Evolutionary conservation across 1,284 basidiomycete species (phyloP), one percentile per base, ranked within the genome.

Genomic region (Pterulicium gracile): DNA sequence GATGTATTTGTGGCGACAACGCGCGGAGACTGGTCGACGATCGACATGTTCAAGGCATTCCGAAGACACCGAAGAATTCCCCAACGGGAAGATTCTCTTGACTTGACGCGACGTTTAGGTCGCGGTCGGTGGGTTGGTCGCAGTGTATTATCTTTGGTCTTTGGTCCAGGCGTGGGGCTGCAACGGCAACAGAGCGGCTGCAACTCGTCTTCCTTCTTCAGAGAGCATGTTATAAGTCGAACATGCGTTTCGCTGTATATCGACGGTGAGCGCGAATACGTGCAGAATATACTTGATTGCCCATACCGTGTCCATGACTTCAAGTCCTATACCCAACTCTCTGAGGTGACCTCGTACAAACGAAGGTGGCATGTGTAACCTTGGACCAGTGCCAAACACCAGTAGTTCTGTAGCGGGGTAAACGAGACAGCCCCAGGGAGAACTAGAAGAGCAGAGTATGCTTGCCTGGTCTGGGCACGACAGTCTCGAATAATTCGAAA

Each of bases 231-330:
- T 98, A 64, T 91, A 98, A 0, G 94, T 96, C 24, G 91, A 86
- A 57, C 90, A 92, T 10, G 94, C 94, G 59, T 95, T 95, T 54
- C 88, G 70, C 88, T 92, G 50, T 10, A 41, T n/a, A 46, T 24
- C n/a, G n/a, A n/a, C n/a, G n/a, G n/a, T n/a, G n/a, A n/a, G n/a
- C n/a, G n/a, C n/a, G n/a, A n/a, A 40, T 35, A 23, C 23, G 3
- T 18, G 3, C 17, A 44, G 3, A 39, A 15, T 42, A 52, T 3
- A 4, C n/a, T n/a, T n/a, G n/a, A n/a, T n/a, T n/a, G n/a, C n/a
- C 72, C 82, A 50, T 57, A 94, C 94, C 42, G 92, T 92, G 59
- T 93, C 89, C 82, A 95, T 91, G n/a, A 91, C 73, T 54, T 98
- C 95, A 42, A 94, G 65, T 57, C 93, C 90, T 50, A 97, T 88